These are phyloP conservation scores for Cyberlindnera americana DNA, from an alignment of 805 yeast species.

Conservation along the genomic window DNA sequence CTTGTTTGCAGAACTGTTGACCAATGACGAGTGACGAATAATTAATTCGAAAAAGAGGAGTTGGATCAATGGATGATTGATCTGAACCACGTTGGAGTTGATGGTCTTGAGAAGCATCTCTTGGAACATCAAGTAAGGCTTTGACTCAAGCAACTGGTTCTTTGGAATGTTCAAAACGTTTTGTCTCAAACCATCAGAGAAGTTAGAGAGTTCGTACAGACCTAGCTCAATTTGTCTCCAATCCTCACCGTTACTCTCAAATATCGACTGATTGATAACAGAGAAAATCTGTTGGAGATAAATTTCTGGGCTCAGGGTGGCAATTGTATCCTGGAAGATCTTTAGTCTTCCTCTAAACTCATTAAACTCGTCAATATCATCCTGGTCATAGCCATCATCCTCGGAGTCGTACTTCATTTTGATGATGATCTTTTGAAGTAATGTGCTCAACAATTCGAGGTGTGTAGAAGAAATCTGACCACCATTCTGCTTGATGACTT, in stretches of 20 bases:
- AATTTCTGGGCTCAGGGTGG: constrained; percentile 53
- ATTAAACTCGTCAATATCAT: constrained; percentile 69
- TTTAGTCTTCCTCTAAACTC: constrained; percentile 76
- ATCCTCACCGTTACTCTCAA: constrained; percentile 34
- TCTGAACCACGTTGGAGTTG: constrained; percentile 41
- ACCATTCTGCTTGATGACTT: constrained; percentile 39
- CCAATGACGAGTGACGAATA: constrained; percentile 70
- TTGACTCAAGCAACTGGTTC: constrained; percentile 57
- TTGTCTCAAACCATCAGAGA: constrained; percentile 75
- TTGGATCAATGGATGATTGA: constrained; percentile 81
- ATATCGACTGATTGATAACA: constrained; percentile 52
- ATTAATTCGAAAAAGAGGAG: constrained; percentile 79
- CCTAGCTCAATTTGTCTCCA: constrained; percentile 91
- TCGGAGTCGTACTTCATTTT: constrained; percentile 81
- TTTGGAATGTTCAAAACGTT: constrained; percentile 72
- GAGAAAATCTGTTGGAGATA: constrained; percentile 56
- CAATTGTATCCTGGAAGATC: constrained; percentile 80
- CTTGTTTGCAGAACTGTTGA: constrained; percentile 43
- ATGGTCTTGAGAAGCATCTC: constrained; percentile 54
- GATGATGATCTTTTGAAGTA: constrained; percentile 65
- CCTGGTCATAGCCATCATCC: constrained; percentile 71
- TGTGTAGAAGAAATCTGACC: constrained; percentile 37
- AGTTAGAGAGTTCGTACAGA: constrained; percentile 71
- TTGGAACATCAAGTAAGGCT: constrained; percentile 60
- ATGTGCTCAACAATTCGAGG: constrained; percentile 52